Evolutionary conservation across 108 stramenopile species (phyloP), one percentile per base, ranked within the genome.

Genomic region (Fragilaria crotonensis): DNA sequence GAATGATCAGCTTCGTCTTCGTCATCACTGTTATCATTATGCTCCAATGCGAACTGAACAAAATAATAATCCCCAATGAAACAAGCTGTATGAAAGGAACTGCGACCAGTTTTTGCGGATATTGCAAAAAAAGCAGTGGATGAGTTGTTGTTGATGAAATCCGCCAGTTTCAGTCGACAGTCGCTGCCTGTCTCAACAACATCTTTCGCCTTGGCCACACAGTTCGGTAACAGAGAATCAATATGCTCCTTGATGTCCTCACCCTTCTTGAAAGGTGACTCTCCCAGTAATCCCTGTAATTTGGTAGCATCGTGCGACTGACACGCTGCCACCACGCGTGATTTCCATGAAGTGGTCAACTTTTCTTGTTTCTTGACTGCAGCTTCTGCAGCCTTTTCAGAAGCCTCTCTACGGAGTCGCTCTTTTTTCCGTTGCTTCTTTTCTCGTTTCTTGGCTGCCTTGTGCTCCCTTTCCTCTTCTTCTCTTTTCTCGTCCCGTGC

Each of bases 301-400:
- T 83, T 85, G 9, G 46, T 52, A 3, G 69, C 53, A 59, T 85
- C 87, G 17, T 63, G 65, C 18, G 68, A 55, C 52, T 67, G 66
- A 59, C 80, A 84, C 9, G 86, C 86, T 1, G 80, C 66, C n/a
- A 88, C 79, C 11, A 84, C 81, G 4, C 86, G 78, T 31, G 77
- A 76, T 30, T 80, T 63, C 86, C 86, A 88, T 23, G 77, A 76
- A 7, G 76, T 55, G 7, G 82, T 76, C 0, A 73, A 27, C 45
- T 78, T 78, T 76, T 88, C 84, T 30, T 77, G 79, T 53, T 84
- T 88, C 63, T 84, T 88, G 44, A 58, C 53, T 1, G 76, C 72
- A 18, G 83, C 83, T 48, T 68, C 59, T 2, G 84, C 84, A n/a
- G 77, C 78, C 64, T 83, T 83, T 45, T 54, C 63, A 17, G 81